These are phyloP conservation scores for Coffea humblotiana DNA, from an alignment of 305 asterid species.

Conservation along the genomic window DNA sequence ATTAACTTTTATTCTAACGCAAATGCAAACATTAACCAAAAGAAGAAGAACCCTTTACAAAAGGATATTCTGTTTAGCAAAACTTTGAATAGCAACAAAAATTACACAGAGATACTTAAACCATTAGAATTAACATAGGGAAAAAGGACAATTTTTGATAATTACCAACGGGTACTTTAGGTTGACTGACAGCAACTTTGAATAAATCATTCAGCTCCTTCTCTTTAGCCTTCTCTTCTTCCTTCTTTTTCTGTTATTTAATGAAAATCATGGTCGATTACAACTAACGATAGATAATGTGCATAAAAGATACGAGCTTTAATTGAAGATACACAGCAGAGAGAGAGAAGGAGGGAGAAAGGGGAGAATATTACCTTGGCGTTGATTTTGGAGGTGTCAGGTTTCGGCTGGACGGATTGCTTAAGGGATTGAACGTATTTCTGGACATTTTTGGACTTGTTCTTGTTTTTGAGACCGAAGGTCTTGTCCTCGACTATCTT, in stretches of 20 bases:
- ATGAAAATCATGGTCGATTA: background rate
- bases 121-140: background rate
- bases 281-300: conserved; percentile 4
- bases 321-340: background rate
- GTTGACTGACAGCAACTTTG: conserved; percentile 87
- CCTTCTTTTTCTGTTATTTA: conserved; percentile 81
- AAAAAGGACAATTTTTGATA: background rate
- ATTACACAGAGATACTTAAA: no score
- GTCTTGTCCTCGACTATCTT: conserved; percentile 92
- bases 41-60: background rate
- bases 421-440: conserved; percentile 83
- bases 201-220: conserved; percentile 82
- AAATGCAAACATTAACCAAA: background rate
- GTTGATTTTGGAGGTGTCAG: conserved; percentile 56
- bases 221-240: conserved; percentile 87
- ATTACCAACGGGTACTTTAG: conserved; percentile 91
- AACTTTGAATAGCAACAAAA: background rate
- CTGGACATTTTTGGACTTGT: conserved; percentile 90
- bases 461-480: conserved; percentile 93
- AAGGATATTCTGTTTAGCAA: background rate
- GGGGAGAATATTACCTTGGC: conserved; percentile 53
- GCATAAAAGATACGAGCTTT: conserved; percentile 1
- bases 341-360: background rate
- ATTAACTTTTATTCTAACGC: background rate
- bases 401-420: conserved; percentile 69